These are phyloP conservation scores for Fragaria iinumae DNA, from an alignment of 306 rosid genomes.

Conservation along the genomic window DNA sequence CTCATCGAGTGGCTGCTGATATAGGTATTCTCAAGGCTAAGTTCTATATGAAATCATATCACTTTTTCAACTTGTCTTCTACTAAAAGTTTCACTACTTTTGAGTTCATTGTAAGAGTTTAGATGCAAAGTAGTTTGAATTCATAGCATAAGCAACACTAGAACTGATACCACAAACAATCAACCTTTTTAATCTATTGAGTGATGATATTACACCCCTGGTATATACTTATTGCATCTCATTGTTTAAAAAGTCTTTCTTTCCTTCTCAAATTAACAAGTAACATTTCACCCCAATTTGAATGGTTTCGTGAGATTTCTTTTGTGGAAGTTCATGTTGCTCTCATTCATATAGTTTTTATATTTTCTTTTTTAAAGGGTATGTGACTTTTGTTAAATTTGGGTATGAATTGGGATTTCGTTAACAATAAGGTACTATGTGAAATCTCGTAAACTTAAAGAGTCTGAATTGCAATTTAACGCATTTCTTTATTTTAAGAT, in stretches of 20 bases:
- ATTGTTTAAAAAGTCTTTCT: not conserved
- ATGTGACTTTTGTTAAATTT: not conserved
- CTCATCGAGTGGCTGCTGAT: conserved; percentile 96
- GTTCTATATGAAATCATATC: conserved; percentile 8
- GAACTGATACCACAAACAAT: not conserved
- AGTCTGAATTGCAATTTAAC: not conserved
- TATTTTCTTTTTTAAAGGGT: not conserved
- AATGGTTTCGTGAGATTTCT: not conserved
- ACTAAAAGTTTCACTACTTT: not conserved
- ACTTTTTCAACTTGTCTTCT: not conserved
- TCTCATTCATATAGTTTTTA: not conserved
- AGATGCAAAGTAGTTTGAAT: not conserved
- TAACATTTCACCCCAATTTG: not conserved
- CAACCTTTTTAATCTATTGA: not conserved
- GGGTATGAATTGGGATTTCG: not conserved
- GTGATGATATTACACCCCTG: not conserved
- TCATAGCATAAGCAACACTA: not conserved
- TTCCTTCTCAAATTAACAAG: not conserved
- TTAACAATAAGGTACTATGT: not conserved
- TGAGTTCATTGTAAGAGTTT: not conserved
- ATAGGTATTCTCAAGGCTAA: conserved; percentile 49
- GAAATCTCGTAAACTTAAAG: not conserved
- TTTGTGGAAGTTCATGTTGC: not conserved
- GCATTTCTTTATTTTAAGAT: not conserved
- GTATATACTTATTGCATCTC: not conserved